phyloP scores from a whole-genome alignment of 2,329 filamentous ascomycete genomes.

The Aspergillus sclerotialis region DNA sequence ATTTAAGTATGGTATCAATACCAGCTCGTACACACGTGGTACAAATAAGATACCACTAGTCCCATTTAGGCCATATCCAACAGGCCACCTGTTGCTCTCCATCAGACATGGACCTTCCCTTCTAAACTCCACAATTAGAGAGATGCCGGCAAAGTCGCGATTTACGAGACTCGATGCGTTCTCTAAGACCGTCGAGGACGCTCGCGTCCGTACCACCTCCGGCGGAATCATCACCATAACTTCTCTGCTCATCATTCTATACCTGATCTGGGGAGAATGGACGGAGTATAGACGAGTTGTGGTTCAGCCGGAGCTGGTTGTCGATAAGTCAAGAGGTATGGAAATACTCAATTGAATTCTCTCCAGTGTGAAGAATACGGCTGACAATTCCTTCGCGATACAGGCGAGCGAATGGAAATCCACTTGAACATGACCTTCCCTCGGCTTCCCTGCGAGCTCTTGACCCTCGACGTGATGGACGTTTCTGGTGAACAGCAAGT shows the following conservation, averaged over 20 bases:
- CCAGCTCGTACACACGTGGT: background rate
- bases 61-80: background rate
- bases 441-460: slow-evolving; percentile 83
- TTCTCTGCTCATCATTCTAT: slow-evolving; percentile 81
- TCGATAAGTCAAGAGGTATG: slow-evolving; percentile 89
- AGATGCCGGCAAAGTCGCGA: slow-evolving; percentile 83
- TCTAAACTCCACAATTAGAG: slow-evolving; percentile 9
- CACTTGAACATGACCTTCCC: slow-evolving; percentile 97
- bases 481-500: slow-evolving; percentile 95
- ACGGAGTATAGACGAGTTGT: slow-evolving; percentile 78
- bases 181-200: slow-evolving; percentile 98
- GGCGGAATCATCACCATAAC: slow-evolving; percentile 91
- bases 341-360: slow-evolving; percentile 1
- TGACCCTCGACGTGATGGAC: slow-evolving; percentile 98
- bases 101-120: background rate
- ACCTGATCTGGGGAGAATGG: slow-evolving; percentile 93
- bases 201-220: slow-evolving; percentile 87
- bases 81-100: background rate
- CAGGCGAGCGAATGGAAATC: slow-evolving; percentile 97
- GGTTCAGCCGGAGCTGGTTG: slow-evolving; percentile 85
- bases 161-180: slow-evolving; percentile 98
- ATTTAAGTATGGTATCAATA: background rate
- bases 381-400: slow-evolving; percentile 13
- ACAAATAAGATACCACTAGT: background rate
- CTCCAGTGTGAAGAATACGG: background rate